A percentile compares a stretch with the other conserved stretches of the same genome.
These are phyloP conservation scores for Conticribra guillardii DNA, from an alignment of 108 stramenopile genomes.

Conservation along the genomic window DNA sequence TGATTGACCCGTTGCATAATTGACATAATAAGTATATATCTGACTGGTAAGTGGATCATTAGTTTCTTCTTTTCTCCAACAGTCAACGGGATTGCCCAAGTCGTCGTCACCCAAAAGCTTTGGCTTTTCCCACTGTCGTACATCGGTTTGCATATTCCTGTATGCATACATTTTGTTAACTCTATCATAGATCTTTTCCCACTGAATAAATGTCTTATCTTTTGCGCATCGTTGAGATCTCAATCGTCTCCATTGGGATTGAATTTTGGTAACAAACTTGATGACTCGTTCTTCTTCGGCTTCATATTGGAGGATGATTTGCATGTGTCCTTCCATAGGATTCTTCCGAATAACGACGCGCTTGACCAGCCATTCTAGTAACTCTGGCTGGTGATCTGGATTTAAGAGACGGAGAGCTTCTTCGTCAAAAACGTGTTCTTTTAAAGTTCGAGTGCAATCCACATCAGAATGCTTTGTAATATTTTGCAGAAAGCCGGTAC, in stretches of 20 bases:
- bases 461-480: background rate
- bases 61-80: slow-evolving; percentile 49
- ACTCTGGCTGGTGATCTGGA: slow-evolving; percentile 22
- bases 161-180: slow-evolving; percentile 47
- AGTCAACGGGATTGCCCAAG: slow-evolving; percentile 49
- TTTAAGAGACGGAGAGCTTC: slow-evolving; percentile 23
- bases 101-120: slow-evolving; percentile 51
- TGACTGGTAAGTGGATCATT: slow-evolving; percentile 36
- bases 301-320: slow-evolving; percentile 44
- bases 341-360: slow-evolving; percentile 44
- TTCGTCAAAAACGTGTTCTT: slow-evolving; percentile 6
- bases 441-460: no score
- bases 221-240: slow-evolving; percentile 31
- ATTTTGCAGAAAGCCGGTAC: background rate
- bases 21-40: slow-evolving; percentile 27
- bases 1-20: slow-evolving; percentile 52
- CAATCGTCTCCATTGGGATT: slow-evolving; percentile 53
- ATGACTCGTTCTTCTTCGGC: slow-evolving; percentile 48
- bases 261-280: slow-evolving; percentile 46
- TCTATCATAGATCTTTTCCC: slow-evolving; percentile 59
- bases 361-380: slow-evolving; percentile 56
- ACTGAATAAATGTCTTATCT: slow-evolving; percentile 22
- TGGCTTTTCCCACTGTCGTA: slow-evolving; percentile 52
- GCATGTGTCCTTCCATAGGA: slow-evolving; percentile 26
- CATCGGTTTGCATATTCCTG: slow-evolving; percentile 47